These are phyloP conservation scores for Tanacetum coccineum DNA, from an alignment of 129 eudicot genomes.

Conservation along the genomic window DNA sequence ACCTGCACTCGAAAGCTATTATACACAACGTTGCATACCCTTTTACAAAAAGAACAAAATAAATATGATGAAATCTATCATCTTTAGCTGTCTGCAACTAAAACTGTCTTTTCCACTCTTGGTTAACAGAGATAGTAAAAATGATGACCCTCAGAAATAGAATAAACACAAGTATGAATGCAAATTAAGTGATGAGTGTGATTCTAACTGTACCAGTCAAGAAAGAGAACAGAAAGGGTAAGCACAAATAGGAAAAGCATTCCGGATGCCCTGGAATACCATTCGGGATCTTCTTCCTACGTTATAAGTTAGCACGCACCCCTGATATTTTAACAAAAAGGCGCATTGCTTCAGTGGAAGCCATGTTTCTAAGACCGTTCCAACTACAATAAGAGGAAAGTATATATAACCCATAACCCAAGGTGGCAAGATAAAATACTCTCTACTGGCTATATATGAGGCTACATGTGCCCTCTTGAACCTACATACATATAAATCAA, in stretches of 20 bases:
- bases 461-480: too few species aligned
- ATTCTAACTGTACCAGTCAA: slow-evolving; percentile 78
- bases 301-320: slow-evolving; percentile 42
- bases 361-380: slow-evolving; percentile 93
- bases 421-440: slow-evolving; percentile 1
- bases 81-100: background rate
- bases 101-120: background rate
- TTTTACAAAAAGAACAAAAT: background rate
- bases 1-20: background rate
- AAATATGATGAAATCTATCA: background rate
- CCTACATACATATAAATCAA: too few species aligned
- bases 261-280: slow-evolving; percentile 90
- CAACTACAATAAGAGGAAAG: slow-evolving; percentile 53
- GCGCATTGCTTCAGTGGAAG: slow-evolving; percentile 96
- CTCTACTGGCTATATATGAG: background rate
- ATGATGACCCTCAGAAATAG: background rate
- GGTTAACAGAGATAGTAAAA: background rate
- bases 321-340: slow-evolving; percentile 90
- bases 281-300: slow-evolving; percentile 99
- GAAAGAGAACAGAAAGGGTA: slow-evolving; percentile 72
- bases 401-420: background rate
- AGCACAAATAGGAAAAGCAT: too few species aligned
- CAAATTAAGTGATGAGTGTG: background rate
- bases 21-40: background rate
- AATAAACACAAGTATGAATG: background rate